These are phyloP conservation scores for Setaria viridis DNA, from an alignment of 202 grass and related monocot genomes.

Conservation along the genomic window DNA sequence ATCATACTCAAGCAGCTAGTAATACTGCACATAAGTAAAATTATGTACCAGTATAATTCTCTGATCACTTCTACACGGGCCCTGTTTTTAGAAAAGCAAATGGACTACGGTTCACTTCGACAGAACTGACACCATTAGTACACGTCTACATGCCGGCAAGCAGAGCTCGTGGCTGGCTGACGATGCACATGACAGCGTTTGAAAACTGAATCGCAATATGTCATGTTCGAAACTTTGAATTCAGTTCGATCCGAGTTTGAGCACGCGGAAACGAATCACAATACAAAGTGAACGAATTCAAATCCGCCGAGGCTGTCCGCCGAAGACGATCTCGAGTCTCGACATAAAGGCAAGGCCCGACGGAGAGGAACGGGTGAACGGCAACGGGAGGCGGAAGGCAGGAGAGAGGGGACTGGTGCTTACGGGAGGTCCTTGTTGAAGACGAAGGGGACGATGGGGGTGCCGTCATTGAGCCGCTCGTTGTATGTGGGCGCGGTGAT, in stretches of 20 bases:
- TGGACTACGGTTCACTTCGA: not conserved
- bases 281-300: not conserved
- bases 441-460: not conserved
- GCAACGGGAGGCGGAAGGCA: no score
- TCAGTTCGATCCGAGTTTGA: not conserved
- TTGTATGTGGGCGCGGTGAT: not conserved
- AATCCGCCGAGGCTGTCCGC: not conserved
- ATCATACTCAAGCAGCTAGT: not conserved
- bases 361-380: not conserved
- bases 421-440: not conserved
- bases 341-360: not conserved
- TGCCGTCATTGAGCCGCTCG: not conserved
- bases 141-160: not conserved
- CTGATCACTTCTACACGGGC: no score
- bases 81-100: not conserved
- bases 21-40: not conserved
- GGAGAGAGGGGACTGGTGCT: not conserved
- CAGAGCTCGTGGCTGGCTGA: not conserved
- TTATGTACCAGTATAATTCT: no score
- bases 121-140: not conserved
- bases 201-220: not conserved
- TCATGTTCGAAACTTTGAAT: not conserved
- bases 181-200: not conserved
- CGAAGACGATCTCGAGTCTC: no score
- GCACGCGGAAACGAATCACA: not conserved